Percentiles rank a stretch among this genome's conserved stretches.
phyloP scores from a whole-genome alignment of 768 basidiomycete species.

The Saitozyma sp. region DNA sequence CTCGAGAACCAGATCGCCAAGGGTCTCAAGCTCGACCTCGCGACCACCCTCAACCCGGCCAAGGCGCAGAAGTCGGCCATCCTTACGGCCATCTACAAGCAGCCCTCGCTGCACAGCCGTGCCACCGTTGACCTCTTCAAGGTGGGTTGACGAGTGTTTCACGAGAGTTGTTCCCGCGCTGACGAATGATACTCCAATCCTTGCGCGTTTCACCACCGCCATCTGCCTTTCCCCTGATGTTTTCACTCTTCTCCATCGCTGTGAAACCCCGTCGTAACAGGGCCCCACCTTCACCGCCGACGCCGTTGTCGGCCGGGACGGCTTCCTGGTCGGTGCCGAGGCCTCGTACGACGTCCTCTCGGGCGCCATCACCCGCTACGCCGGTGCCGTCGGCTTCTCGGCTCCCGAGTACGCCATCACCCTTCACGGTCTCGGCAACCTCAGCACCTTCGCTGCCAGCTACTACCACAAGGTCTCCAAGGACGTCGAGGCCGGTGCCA shows the following conservation, averaged over 20 bases:
- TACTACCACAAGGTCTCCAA: conserved; percentile 77
- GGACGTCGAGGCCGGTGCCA: conserved; percentile 52
- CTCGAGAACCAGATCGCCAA: conserved; percentile 96
- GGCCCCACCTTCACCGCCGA: conserved; percentile 97
- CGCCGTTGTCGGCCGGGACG: conserved; percentile 90
- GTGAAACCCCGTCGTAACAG: conserved; percentile 54
- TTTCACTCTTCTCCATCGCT: neutral
- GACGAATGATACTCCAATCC: neutral
- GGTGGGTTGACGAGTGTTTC: conserved; percentile 56
- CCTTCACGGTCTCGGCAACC: conserved; percentile 89
- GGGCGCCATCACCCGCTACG: conserved; percentile 87
- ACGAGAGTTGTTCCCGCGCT: neutral
- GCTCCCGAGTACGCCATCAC: conserved; percentile 88
- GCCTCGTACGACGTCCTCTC: conserved; percentile 94
- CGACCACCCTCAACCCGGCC: conserved; percentile 78
- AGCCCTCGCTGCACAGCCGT: conserved; percentile 89
- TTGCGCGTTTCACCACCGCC: too few species aligned
- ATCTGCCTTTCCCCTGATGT: too few species aligned
- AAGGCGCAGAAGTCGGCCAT: conserved; percentile 81
- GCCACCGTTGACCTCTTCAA: conserved; percentile 90
- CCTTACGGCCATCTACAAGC: conserved; percentile 86
- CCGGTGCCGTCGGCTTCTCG: conserved; percentile 88
- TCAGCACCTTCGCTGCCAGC: conserved; percentile 87
- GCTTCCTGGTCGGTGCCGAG: conserved; percentile 95
- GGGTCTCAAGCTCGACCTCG: conserved; percentile 93